Evolutionary conservation across 2,329 filamentous ascomycete species (phyloP).

Genomic region (Monosporascus sp.): DNA sequence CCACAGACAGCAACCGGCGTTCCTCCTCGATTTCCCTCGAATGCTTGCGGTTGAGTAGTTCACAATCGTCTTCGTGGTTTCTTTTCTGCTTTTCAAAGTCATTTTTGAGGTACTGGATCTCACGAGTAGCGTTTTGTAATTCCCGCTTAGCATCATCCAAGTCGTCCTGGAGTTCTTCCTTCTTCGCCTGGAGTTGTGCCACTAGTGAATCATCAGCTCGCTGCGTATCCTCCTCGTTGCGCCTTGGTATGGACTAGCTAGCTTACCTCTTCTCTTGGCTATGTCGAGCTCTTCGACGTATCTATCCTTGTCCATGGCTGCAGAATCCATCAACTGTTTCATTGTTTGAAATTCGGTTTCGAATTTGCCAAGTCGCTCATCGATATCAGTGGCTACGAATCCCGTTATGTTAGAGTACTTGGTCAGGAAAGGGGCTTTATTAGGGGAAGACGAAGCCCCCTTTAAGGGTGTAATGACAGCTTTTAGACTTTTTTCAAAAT

Average conservation of each 20-base stretch:
- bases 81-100: conserved; percentile 38
- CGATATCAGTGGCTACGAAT: conserved; percentile 72
- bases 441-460: conserved; percentile 38
- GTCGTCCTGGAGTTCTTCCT: conserved; percentile 55
- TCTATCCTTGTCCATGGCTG: conserved; percentile 60
- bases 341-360: conserved; percentile 68
- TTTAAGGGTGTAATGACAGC: conserved; percentile 25
- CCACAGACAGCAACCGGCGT: conserved; percentile 1
- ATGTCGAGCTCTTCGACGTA: conserved; percentile 70
- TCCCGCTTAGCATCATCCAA: conserved; percentile 58
- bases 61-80: conserved; percentile 20
- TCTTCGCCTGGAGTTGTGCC: conserved; percentile 28
- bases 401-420: conserved; percentile 66
- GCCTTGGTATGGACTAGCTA: background rate
- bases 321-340: conserved; percentile 65
- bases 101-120: conserved; percentile 39
- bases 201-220: conserved; percentile 1
- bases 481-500: conserved; percentile 21
- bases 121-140: conserved; percentile 53
- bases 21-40: conserved; percentile 46
- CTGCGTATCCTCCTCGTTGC: conserved; percentile 5
- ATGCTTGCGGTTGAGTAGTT: conserved; percentile 26
- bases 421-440: conserved; percentile 53
- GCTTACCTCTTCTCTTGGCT: conserved; percentile 69
- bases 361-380: conserved; percentile 69